Base-by-base conservation (phyloP, 129 eudicot species). In the Flaveria sonorensis region DNA sequence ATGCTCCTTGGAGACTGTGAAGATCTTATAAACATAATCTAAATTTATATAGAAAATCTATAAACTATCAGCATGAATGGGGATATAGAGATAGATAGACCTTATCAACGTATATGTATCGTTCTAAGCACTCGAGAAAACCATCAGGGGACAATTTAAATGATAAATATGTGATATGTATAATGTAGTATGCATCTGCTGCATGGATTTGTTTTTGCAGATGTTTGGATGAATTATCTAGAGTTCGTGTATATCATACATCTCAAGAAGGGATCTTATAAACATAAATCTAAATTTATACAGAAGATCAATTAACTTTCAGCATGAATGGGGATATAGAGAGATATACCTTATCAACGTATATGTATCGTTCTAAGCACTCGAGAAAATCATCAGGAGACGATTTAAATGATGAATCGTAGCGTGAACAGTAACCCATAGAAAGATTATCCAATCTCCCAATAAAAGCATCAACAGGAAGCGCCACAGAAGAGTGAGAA, bases 401-500 rank as follows among this genome's bases (percentile, higher is more conserved):
- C 52, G 96, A 86, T 65, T 74, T 68, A 19, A 92, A 72, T 26
- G 96, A 88, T 18, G 96, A 88, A 83, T 86, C 73, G 72, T 86
- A 92, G 3, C 79, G 90, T 20, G 94, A 63, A 84, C 96, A 88
- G 63, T 84, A 92, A 53, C 79, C 86, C 82, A 78, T 85, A n/a
- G 94, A 86, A 78, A 89, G 98, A 75, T 66, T 81, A 77, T 90
- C 92, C 82, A 92, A 66, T 76, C 98, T 86, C 65, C 83, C 86
- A 50, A 89, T 63, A 71, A 92, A 92, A 72, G 95, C 94, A 59
- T 92, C 96, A 28, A 92, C 94, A 6, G 98, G 98, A 70, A 92
- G 96, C 39, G 98, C 94, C 76, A 92, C 98, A 30, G 98, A 92
- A 47, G 98, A 92, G 68, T 92, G 98, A 36, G 98, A 88, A 60